A percentile compares a stretch with the other conserved stretches of the same genome.
These are phyloP conservation scores for Panus rudis DNA, from an alignment of 768 basidiomycete genomes.

Conservation along the genomic window DNA sequence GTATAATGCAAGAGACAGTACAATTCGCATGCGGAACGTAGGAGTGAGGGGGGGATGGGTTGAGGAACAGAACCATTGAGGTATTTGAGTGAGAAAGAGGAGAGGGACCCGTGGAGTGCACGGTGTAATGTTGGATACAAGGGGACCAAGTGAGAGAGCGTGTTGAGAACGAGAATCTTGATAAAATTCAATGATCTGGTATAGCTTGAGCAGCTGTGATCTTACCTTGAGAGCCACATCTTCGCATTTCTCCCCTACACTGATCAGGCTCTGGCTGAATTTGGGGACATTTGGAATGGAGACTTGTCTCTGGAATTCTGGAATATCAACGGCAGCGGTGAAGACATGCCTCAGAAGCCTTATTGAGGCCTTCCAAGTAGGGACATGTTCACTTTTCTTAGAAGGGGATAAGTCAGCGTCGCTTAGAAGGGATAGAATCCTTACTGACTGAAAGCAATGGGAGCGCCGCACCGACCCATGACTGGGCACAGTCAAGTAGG, in stretches of 20 bases:
- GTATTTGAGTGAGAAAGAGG: conserved; percentile 44
- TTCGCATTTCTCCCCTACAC: conserved; percentile 43
- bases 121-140: conserved; percentile 65
- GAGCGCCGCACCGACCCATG: conserved; percentile 62
- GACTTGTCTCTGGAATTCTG: conserved; percentile 80
- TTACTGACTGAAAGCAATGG: conserved; percentile 58
- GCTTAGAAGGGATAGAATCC: conserved; percentile 6
- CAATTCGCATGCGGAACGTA: conserved; percentile 46
- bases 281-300: conserved; percentile 67
- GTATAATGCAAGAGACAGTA: conserved; percentile 60
- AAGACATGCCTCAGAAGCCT: conserved; percentile 59
- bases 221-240: conserved; percentile 52
- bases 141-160: conserved; percentile 49
- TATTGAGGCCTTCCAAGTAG: conserved; percentile 56
- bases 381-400: conserved; percentile 64
- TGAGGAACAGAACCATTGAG: conserved; percentile 48
- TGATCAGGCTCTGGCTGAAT: conserved; percentile 52
- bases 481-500: conserved; percentile 65
- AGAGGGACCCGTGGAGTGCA: conserved; percentile 44
- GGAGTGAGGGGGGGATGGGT: conserved; percentile 31
- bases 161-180: conserved; percentile 39
- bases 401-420: not conserved
- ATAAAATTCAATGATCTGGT: conserved; percentile 1
- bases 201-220: not conserved
- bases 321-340: conserved; percentile 46